A percentile compares a stretch with the other conserved stretches of the same genome.
These are phyloP conservation scores for Coniochaeta sp. DNA, from an alignment of 2,329 filamentous ascomycete species.

Conservation along the genomic window DNA sequence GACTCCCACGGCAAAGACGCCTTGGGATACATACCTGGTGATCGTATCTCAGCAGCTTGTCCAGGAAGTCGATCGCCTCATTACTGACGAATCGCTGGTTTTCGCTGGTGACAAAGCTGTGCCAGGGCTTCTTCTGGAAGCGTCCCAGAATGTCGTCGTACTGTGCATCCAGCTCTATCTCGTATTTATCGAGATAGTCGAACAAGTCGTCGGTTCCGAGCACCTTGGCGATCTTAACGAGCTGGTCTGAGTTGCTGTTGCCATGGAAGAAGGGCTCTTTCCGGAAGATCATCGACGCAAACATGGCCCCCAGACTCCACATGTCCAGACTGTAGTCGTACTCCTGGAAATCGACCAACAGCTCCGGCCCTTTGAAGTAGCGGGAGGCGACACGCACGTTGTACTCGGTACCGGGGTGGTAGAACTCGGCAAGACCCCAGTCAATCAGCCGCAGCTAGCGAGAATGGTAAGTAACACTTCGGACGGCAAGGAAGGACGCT, in stretches of 20 bases:
- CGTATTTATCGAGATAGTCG: conserved; percentile 98
- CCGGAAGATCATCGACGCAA: conserved; percentile 99
- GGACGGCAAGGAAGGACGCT: neutral
- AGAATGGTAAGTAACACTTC: neutral
- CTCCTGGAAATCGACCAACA: conserved; percentile 96
- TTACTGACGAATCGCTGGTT: conserved; percentile 96
- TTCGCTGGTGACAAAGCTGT: conserved; percentile 91
- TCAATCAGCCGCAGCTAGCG: conserved; percentile 85
- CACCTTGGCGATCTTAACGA: conserved; percentile 98
- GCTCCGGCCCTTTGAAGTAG: conserved; percentile 96
- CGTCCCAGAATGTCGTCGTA: conserved; percentile 96
- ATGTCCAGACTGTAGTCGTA: conserved; percentile 99
- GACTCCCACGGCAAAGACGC: neutral
- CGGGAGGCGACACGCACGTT: conserved; percentile 86
- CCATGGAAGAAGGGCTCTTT: conserved; percentile 99
- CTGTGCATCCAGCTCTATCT: conserved; percentile 95
- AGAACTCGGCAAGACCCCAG: conserved; percentile 98
- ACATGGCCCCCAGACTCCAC: conserved; percentile 99
- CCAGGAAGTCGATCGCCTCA: conserved; percentile 95
- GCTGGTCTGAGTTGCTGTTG: conserved; percentile 94
- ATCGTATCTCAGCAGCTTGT: conserved; percentile 94
- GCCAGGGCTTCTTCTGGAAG: conserved; percentile 97
- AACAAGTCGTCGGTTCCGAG: conserved; percentile 95
- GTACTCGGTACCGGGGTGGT: conserved; percentile 96
- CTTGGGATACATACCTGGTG: conserved; percentile 65